These are phyloP conservation scores for Cutaneotrichosporon daszewskae DNA, from an alignment of 1,284 basidiomycete genomes.

Conservation along the genomic window DNA sequence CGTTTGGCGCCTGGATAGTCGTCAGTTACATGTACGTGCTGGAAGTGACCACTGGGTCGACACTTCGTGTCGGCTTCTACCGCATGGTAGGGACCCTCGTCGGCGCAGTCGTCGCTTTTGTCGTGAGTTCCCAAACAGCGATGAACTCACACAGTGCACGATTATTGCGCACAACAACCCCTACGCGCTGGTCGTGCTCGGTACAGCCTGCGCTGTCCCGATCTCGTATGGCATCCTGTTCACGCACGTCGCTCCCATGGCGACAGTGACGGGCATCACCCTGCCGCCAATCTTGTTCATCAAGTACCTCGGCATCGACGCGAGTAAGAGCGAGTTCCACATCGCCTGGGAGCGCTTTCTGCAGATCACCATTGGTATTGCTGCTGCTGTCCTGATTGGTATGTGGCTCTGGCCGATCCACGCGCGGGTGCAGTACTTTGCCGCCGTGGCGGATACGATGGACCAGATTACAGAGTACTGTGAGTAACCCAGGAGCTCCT, in stretches of 20 bases:
- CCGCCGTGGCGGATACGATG: conserved; percentile 37
- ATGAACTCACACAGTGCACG: conserved; percentile 29
- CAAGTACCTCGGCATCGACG: conserved; percentile 33
- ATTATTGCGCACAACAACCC: conserved; percentile 45
- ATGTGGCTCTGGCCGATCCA: conserved; percentile 45
- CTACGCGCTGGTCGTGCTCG: conserved; percentile 47
- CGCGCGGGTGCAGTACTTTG: conserved; percentile 45
- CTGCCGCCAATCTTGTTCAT: conserved; percentile 48
- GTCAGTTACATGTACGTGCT: conserved; percentile 49
- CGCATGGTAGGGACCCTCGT: conserved; percentile 49
- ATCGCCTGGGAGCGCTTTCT: conserved; percentile 42
- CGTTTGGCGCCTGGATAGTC: conserved; percentile 48
- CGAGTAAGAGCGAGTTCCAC: conserved; percentile 25
- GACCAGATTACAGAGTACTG: conserved; percentile 41
- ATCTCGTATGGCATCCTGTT: conserved; percentile 46
- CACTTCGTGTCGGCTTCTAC: conserved; percentile 47
- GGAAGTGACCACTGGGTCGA: conserved; percentile 51
- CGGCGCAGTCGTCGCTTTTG: conserved; percentile 45
- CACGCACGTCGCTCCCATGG: conserved; percentile 39
- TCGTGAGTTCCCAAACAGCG: conserved; percentile 27
- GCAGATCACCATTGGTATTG: conserved; percentile 44
- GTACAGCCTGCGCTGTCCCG: conserved; percentile 41
- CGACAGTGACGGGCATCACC: conserved; percentile 48
- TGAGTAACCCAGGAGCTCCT: conserved; percentile 23
- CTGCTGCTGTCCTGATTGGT: conserved; percentile 43